Evolutionary conservation across 495 filamentous ascomycete species (phyloP), one percentile per base, ranked within the genome.

Genomic region (Talaromyces borbonicus): DNA sequence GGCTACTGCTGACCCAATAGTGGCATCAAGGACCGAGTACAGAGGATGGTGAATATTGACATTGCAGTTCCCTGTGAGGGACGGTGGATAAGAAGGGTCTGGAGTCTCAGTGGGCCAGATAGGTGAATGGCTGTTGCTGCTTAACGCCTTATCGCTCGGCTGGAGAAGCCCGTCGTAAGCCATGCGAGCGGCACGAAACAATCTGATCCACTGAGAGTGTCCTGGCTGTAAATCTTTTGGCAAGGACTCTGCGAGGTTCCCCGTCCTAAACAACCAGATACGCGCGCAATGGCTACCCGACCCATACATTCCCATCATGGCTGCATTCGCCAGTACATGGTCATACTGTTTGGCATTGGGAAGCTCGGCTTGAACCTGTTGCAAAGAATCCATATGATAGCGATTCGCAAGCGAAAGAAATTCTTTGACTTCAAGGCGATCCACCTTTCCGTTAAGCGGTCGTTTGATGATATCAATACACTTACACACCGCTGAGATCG

Each of bases 241-340:
- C 14, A 33, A 27, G 7, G 18, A 47, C n/a, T 53, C 53, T 29
- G 16, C 42, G 9, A 47, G 30, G 7, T 49, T 51, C n/a, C 59
- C 56, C 9, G 54, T 65, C 14, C 53, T 55, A 3, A 56, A 55
- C 4, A 69, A 50, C 56, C 56, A 58, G 20, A 69, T 62, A 25
- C 66, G 58, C 15, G 60, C 48, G 9, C 52, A 56, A 31, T 69
- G 63, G 41, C 58, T 68, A 4, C 49, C 61, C 3, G 65, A 67
- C 4, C 60, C 66, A 43, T 71, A 69, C 54, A 71, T 53, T 18
- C 60, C 66, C 66, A 72, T 72, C 52, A 72, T 51, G 7, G 65
- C 62, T 1, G 68, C 65, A 45, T 68, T 72, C 12, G 65, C 65
- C 5, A 72, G 61, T 3, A 67, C 49, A 38, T 57, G 43, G 49